Evolutionary conservation across 2,329 filamentous ascomycete species (phyloP), one percentile per base, ranked within the genome.

Genomic region (Dendrostoma leiphaemia): DNA sequence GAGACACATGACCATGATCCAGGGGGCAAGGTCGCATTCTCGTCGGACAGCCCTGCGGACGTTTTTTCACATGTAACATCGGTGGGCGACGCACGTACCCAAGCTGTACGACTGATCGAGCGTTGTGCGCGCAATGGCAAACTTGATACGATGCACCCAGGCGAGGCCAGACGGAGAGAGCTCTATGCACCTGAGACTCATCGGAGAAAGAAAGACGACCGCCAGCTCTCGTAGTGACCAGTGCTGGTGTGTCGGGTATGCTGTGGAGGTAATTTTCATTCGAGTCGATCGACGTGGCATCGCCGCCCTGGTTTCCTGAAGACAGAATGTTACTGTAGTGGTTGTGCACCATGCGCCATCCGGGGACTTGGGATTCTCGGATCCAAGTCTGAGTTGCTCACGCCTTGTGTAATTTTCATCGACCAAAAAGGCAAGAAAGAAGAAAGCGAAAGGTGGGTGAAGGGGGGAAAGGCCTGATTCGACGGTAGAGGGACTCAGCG

Each of bases 251-350:
- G 21, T 24, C 34, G 24, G 47, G 17, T 26, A 49, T 26, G 24
- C 23, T 38, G 34, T 38, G 47, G 24, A 40, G 21, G 32, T 26
- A 37, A 26, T 24, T 31, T 19, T 29, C 19, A 8, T 15, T 40
- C 47, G 35, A 34, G 35, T 38, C 34, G 34, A 28, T 48, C 47
- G 24, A 49, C 23, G 47, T 29, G 38, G 47, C 47, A 40, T 49
- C 28, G 47, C 34, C 17, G 23, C n/a, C 23, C 35, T 10, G 47
- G 32, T 24, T 29, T 19, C 35, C 23, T 34, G 47, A 38, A n/a
- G 17, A 28, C 6, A 15, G n/a, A n/a, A n/a, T n/a, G n/a, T n/a
- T n/a, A n/a, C n/a, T n/a, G 23, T 34, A n/a, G 34, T 23, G 34
- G 24, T 28, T 49, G 47, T 29, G 31, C 24, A 28, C 10, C 28